phyloP scores from a whole-genome alignment of 2,329 filamentous ascomycete species.

The Xylaria sp. region DNA sequence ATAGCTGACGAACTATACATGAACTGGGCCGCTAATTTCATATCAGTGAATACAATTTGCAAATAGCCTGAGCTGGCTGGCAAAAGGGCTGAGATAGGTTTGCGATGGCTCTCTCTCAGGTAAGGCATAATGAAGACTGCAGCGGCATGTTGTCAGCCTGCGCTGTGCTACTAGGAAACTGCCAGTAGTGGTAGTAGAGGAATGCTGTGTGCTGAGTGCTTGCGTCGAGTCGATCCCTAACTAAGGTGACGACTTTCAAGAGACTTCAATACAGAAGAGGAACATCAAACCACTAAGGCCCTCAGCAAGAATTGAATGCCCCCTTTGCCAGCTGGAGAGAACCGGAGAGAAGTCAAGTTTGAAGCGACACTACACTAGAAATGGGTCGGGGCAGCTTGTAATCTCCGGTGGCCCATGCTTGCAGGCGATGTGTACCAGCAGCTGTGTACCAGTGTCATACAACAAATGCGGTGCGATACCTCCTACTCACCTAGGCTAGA shows the following conservation, averaged over 20 bases:
- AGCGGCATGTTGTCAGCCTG: slow-evolving; percentile 18
- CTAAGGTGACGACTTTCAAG: not conserved
- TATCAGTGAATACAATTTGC: slow-evolving; percentile 2
- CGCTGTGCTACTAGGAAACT: not conserved
- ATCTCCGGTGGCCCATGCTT: slow-evolving; percentile 36
- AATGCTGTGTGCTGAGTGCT: not conserved
- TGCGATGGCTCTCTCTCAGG: not conserved
- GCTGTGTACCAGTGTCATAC: too few species aligned
- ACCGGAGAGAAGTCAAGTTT: not conserved
- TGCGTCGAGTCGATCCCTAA: not conserved
- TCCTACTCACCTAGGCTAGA: not conserved
- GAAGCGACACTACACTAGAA: slow-evolving; percentile 9
- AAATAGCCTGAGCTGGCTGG: slow-evolving; percentile 32
- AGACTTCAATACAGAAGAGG: not conserved
- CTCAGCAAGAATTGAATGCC: not conserved
- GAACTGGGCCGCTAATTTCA: slow-evolving; percentile 14
- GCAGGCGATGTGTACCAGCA: not conserved
- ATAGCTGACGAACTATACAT: not conserved
- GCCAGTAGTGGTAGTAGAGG: not conserved
- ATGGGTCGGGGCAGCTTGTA: slow-evolving; percentile 28
- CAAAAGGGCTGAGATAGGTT: slow-evolving; percentile 21
- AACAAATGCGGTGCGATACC: not conserved
- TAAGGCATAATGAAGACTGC: slow-evolving; percentile 22
- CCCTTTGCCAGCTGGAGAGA: not conserved
- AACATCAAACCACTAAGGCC: slow-evolving; percentile 6